Conservation (phyloP, 352 stramenopile genomes). For the Phytopythium boreale region DNA sequence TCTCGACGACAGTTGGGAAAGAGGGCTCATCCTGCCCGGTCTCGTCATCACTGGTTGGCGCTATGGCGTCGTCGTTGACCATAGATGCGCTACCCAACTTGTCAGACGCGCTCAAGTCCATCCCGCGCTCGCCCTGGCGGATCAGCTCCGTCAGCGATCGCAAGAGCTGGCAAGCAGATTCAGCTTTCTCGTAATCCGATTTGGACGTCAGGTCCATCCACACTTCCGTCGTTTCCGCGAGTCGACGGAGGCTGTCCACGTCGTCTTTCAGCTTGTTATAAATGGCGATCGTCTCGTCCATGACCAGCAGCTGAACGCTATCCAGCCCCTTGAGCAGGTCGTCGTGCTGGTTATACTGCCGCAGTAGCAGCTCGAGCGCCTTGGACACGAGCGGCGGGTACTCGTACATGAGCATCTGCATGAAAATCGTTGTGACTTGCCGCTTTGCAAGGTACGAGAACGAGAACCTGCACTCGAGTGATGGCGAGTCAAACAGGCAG, state of each 20-base stretch:
- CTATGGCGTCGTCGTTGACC: neutral
- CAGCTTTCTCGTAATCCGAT: slow-evolving; percentile 62
- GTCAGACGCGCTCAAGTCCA: neutral
- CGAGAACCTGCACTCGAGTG: slow-evolving; percentile 61
- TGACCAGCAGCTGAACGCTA: slow-evolving; percentile 56
- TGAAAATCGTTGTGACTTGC: slow-evolving; percentile 53
- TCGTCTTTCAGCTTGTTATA: slow-evolving; percentile 71
- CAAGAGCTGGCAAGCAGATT: slow-evolving; percentile 41
- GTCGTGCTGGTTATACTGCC: slow-evolving; percentile 74
- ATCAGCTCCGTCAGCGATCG: slow-evolving; percentile 40
- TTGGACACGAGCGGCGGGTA: slow-evolving; percentile 70
- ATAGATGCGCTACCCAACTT: neutral
- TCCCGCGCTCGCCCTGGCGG: neutral
- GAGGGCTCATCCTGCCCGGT: neutral
- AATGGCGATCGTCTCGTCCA: slow-evolving; percentile 57
- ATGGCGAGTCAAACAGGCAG: slow-evolving; percentile 43
- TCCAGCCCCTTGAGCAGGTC: slow-evolving; percentile 63
- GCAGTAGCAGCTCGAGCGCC: slow-evolving; percentile 64
- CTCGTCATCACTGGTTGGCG: neutral
- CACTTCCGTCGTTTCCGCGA: slow-evolving; percentile 75
- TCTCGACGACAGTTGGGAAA: slow-evolving; percentile 20
- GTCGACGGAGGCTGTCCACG: slow-evolving; percentile 50
- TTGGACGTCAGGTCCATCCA: slow-evolving; percentile 81
- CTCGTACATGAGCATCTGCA: slow-evolving; percentile 82
- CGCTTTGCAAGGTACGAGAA: slow-evolving; percentile 37